Conservation (phyloP, 2,329 filamentous ascomycete species). For the Monosporascus cannonballus region DNA sequence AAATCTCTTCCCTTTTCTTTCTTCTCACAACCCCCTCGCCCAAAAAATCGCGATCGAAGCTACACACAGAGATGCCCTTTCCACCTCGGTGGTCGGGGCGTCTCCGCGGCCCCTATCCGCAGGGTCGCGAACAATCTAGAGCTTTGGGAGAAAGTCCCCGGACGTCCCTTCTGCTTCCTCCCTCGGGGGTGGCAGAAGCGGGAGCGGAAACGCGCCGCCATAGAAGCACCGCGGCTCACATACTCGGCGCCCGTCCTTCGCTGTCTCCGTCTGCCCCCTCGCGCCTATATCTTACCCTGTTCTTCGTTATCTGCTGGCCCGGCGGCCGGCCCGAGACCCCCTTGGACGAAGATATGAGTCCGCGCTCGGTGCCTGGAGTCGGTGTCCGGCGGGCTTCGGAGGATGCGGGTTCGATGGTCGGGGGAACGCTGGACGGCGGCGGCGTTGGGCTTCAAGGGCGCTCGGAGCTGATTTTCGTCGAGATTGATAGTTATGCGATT, state of each 20-base stretch:
- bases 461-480: constrained; percentile 62
- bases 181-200: constrained; percentile 36
- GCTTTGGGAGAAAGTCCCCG: constrained; percentile 99
- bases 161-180: constrained; percentile 51
- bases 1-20: constrained; percentile 26
- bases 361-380: constrained; percentile 38
- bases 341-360: constrained; percentile 89
- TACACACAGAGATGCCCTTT: constrained; percentile 71
- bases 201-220: constrained; percentile 98
- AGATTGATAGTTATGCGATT: constrained; percentile 99
- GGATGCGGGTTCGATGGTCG: constrained; percentile 19
- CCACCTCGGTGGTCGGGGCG: constrained; percentile 27
- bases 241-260: constrained; percentile 50
- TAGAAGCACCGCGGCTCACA: constrained; percentile 95
- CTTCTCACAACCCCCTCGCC: constrained; percentile 71
- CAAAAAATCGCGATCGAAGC: constrained; percentile 99
- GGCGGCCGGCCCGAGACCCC: constrained; percentile 35
- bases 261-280: constrained; percentile 28
- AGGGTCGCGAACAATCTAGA: constrained; percentile 10
- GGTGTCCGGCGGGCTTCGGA: constrained; percentile 11
- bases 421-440: constrained; percentile 14
- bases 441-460: too few relatives aligned
- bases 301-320: constrained; percentile 9
- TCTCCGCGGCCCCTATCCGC: constrained; percentile 24
- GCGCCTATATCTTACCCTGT: constrained; percentile 27